These are phyloP conservation scores for Novymonas esmeraldas DNA, from an alignment of 208 protist genomes.

Conservation along the genomic window DNA sequence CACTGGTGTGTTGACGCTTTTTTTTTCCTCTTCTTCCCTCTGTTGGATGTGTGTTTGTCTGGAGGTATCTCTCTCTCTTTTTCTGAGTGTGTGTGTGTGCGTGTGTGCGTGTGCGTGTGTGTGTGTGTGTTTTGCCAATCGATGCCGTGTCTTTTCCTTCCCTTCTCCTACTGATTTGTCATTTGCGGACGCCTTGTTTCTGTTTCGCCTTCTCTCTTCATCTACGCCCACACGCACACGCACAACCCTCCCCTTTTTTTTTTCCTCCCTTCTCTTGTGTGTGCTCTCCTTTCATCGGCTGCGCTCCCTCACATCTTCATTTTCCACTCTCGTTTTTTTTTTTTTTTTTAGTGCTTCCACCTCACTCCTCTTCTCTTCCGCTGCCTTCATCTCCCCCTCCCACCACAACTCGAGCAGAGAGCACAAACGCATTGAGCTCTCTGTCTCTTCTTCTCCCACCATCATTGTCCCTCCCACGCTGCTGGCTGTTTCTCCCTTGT, in stretches of 20 bases:
- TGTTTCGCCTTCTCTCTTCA: not conserved
- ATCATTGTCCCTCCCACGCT: too few species aligned
- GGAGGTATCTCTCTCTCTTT: too few species aligned
- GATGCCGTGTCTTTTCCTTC: not conserved
- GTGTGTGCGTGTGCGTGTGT: not conserved
- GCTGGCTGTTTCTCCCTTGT: too few species aligned
- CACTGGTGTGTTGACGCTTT: not conserved
- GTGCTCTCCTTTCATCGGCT: too few species aligned
- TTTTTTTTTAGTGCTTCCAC: constrained; percentile 13
- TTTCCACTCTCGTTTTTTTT: not conserved
- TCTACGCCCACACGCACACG: too few species aligned
- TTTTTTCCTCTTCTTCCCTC: not conserved
- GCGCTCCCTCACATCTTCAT: too few species aligned
- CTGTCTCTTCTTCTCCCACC: too few species aligned
- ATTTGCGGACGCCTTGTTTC: not conserved
- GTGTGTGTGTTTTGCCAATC: not conserved
- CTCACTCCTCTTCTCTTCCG: not conserved
- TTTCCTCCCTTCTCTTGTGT: not conserved
- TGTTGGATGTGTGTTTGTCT: not conserved
- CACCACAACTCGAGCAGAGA: too few species aligned
- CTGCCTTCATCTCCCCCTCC: too few species aligned
- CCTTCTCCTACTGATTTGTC: not conserved
- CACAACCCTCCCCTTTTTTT: too few species aligned
- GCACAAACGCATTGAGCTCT: too few species aligned
- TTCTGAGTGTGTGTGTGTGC: too few species aligned